These are phyloP conservation scores for Eruca vesicaria DNA, from an alignment of 441 rosid species.

Conservation along the genomic window DNA sequence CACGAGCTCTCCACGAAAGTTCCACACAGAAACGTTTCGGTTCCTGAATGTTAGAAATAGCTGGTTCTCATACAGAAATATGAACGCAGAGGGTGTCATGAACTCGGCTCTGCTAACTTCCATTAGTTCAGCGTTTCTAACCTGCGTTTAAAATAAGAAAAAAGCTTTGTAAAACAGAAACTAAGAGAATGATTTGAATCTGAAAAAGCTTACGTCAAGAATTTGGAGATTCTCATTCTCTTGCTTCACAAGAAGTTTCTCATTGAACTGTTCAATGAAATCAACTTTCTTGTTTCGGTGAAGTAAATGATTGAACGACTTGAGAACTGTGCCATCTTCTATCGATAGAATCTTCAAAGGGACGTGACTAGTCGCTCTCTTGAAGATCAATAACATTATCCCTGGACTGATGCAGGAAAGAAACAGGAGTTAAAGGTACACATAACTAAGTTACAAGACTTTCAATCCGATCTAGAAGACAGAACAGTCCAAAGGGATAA, in stretches of 20 bases:
- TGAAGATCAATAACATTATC: not conserved
- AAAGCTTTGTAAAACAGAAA: not conserved
- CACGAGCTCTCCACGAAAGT: not conserved
- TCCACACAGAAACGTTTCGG: not conserved
- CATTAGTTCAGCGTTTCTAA: conserved; percentile 9
- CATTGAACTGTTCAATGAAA: not conserved
- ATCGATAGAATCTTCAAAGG: not conserved
- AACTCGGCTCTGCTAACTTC: not conserved
- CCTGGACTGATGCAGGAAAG: conserved; percentile 42
- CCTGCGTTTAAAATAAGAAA: conserved; percentile 33
- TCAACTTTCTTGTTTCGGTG: not conserved
- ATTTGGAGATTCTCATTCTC: not conserved
- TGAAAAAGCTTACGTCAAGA: conserved; percentile 15
- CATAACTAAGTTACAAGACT: not conserved
- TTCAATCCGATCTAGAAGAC: not conserved
- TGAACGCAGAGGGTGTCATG: not conserved
- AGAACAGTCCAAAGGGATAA: not conserved
- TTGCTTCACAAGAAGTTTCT: not conserved
- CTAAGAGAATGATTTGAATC: not conserved
- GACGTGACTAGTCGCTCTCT: not conserved
- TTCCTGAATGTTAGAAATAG: not conserved
- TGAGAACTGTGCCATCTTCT: not conserved
- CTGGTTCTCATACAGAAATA: not conserved
- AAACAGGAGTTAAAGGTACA: not conserved
- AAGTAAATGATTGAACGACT: not conserved